Evolutionary conservation across 257 asterid genomes (phyloP).

Genomic region (Coffea eugenioides): DNA sequence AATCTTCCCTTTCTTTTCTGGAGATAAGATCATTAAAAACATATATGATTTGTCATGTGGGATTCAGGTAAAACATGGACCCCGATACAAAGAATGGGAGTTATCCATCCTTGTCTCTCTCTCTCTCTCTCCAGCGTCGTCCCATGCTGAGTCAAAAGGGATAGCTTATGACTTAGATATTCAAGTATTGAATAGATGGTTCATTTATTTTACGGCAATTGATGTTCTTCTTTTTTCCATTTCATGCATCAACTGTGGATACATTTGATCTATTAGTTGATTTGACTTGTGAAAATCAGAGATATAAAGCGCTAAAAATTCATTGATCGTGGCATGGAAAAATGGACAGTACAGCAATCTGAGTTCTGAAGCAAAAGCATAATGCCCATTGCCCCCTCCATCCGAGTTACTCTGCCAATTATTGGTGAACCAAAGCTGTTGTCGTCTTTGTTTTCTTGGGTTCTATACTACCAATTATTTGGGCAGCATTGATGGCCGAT

Average conservation of each 20-base stretch:
- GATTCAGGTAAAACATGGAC: constrained; percentile 25
- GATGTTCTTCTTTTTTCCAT: not conserved
- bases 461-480: not conserved
- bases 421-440: constrained; percentile 1
- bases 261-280: constrained; percentile 2
- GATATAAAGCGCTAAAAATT: not conserved
- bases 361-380: not conserved
- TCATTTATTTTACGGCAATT: constrained; percentile 9
- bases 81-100: constrained; percentile 4
- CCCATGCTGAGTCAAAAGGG: constrained; percentile 66
- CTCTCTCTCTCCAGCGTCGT: constrained; percentile 30
- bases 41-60: constrained; percentile 16
- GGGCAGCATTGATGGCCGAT: not conserved
- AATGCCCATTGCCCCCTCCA: not conserved
- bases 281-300: constrained; percentile 10
- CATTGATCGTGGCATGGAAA: not conserved
- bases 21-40: constrained; percentile 11
- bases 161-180: constrained; percentile 33
- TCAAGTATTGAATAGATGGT: constrained; percentile 32
- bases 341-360: not conserved
- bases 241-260: constrained; percentile 3
- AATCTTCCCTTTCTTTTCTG: not conserved
- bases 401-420: not conserved
- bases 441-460: not conserved
- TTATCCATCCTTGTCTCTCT: constrained; percentile 16